Percentiles rank a stretch among this genome's conserved stretches.
Evolutionary conservation across 805 yeast species (phyloP).

Genomic region (Zygosaccharomyces rouxii): DNA sequence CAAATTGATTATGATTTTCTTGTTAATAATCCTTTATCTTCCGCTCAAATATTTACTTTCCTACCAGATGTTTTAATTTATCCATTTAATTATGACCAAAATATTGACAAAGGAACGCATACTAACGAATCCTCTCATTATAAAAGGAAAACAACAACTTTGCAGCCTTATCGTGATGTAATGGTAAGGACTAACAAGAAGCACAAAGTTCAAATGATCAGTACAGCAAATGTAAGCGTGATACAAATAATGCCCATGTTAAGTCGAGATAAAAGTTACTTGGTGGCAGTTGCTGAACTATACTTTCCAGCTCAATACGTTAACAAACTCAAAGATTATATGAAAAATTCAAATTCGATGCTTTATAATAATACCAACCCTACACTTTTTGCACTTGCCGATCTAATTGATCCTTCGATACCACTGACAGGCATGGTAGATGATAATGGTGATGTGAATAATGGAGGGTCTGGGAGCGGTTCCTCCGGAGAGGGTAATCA

Average conservation of each 20-base stretch:
- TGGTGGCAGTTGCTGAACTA: slow-evolving; percentile 82
- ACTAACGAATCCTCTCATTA: background rate
- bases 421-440: slow-evolving; percentile 24
- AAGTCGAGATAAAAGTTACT: slow-evolving; percentile 51
- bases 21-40: slow-evolving; percentile 75
- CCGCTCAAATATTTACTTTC: slow-evolving; percentile 60
- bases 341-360: slow-evolving; percentile 49
- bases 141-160: slow-evolving; percentile 3
- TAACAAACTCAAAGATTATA: slow-evolving; percentile 43
- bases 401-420: slow-evolving; percentile 53
- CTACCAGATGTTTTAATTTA: slow-evolving; percentile 63
- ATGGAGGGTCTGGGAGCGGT: slow-evolving; percentile 34
- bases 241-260: slow-evolving; percentile 71
- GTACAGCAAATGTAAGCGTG: slow-evolving; percentile 36
- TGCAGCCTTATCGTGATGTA: slow-evolving; percentile 3
- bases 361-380: slow-evolving; percentile 58
- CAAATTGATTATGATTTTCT: slow-evolving; percentile 81
- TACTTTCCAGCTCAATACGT: slow-evolving; percentile 64
- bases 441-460: slow-evolving; percentile 33
- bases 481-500: background rate
- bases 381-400: slow-evolving; percentile 55
- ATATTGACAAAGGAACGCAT: slow-evolving; percentile 9
- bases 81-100: slow-evolving; percentile 46
- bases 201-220: background rate
- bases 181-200: background rate